These are phyloP conservation scores for Ceratopteris richardii DNA, from an alignment of 75 land plant genomes.

Conservation along the genomic window DNA sequence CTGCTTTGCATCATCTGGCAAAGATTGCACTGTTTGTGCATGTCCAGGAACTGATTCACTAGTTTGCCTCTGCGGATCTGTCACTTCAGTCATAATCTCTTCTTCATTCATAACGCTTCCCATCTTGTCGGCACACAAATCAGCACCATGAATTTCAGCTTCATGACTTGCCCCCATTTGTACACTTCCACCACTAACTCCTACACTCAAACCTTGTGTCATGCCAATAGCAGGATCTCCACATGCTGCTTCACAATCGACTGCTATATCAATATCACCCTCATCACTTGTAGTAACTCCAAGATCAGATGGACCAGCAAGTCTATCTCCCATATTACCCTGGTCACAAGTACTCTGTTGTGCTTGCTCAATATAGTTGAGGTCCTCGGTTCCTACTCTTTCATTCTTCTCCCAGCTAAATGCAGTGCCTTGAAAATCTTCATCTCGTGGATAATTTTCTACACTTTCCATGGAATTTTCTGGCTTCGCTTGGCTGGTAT, in stretches of 20 bases:
- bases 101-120: slow-evolving; percentile 74
- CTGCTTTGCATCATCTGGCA: slow-evolving; percentile 51
- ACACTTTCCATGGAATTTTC: slow-evolving; percentile 97
- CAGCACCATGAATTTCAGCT: slow-evolving; percentile 82
- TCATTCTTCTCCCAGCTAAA: slow-evolving; percentile 29
- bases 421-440: slow-evolving; percentile 55
- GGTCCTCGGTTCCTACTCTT: slow-evolving; percentile 47
- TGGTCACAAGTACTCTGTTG: slow-evolving; percentile 63
- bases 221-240: slow-evolving; percentile 29
- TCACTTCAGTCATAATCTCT: slow-evolving; percentile 66
- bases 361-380: slow-evolving; percentile 57
- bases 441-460: slow-evolving; percentile 73
- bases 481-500: slow-evolving; percentile 58
- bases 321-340: slow-evolving; percentile 29
- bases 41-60: slow-evolving; percentile 74
- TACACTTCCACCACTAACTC: slow-evolving; percentile 82
- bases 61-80: slow-evolving; percentile 65
- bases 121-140: slow-evolving; percentile 48
- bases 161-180: slow-evolving; percentile 92
- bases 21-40: slow-evolving; percentile 65
- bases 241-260: slow-evolving; percentile 34
- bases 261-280: slow-evolving; percentile 62
- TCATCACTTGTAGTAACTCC: slow-evolving; percentile 68
- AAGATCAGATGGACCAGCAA: slow-evolving; percentile 30
- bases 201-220: slow-evolving; percentile 63